Evolutionary conservation across 768 basidiomycete genomes (phyloP), one percentile per base, ranked within the genome.

Genomic region (Lactarius pseudohatsudake): DNA sequence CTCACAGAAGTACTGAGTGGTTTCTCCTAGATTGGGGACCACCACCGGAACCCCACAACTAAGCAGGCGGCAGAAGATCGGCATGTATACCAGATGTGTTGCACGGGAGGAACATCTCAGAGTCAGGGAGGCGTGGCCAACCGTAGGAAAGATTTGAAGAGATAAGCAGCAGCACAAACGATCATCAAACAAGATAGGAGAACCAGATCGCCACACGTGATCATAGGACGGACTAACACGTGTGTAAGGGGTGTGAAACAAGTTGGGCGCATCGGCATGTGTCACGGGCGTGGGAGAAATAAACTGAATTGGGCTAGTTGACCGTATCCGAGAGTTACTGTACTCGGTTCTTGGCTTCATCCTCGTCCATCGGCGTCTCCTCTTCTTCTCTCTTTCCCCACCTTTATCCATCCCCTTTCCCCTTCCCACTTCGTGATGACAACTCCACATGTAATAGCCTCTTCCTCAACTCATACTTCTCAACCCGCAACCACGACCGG

Each of bases 381-480:
- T 54, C 60, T 36, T 41, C 26, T 56, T 55, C 26, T 64, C 11
- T 45, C 57, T 32, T 38, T 69, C 47, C 45, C 68, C 71, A 57
- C 64, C 65, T 54, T 69, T 64, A 69, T 63, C 59, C 62, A 64
- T 54, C 61, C 62, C 59, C 67, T 58, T 67, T 40, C 59, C 64
- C 32, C 57, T 64, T 58, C 22, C 50, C 62, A 54, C n/a, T 45
- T 22, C 59, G 53, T 58, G 69, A 92, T 92, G 91, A 82, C 90
- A 65, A 91, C 91, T 65, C 88, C 90, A 69, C 91, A 92, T 81
- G 89, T 92, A 76, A 89, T 92, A 71, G 86, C 91, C 58, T 90
- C 90, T 47, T 90, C 90, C 66, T 89, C 86, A 55, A 80, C 79
- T 26, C 86, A 85, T 60, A 67, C 73, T 41, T 83, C 86, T 20